A percentile compares a stretch with the other conserved stretches of the same genome.
These are phyloP conservation scores for Hanseniaspora vineae DNA, from an alignment of 805 yeast species.

Conservation along the genomic window DNA sequence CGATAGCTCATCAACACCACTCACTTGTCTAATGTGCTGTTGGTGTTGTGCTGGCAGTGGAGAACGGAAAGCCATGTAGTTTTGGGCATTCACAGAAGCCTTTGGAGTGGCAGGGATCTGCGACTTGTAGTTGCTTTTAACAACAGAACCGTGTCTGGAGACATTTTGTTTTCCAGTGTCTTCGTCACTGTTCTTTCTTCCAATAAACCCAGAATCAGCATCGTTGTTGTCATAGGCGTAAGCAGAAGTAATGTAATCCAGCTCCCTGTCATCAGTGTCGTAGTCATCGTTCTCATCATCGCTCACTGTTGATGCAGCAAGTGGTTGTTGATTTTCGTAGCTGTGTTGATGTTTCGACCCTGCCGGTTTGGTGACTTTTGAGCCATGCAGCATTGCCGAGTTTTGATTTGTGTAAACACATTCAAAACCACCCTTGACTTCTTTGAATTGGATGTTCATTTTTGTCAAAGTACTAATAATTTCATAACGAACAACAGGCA, in stretches of 20 bases:
- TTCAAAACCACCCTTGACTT: conserved; percentile 87
- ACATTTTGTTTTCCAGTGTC: conserved; percentile 4
- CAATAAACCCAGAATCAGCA: background rate
- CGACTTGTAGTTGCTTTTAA: conserved; percentile 19
- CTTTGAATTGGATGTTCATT: conserved; percentile 70
- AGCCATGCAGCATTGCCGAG: conserved; percentile 6
- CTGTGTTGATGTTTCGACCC: conserved; percentile 5
- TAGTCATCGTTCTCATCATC: background rate
- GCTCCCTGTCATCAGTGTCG: background rate
- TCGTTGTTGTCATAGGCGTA: background rate
- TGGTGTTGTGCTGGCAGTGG: conserved; percentile 12
- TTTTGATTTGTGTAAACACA: conserved; percentile 50
- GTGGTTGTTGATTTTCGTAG: background rate
- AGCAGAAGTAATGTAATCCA: background rate
- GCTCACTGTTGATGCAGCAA: too few relatives aligned
- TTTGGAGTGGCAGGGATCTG: conserved; percentile 44
- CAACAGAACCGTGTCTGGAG: conserved; percentile 15
- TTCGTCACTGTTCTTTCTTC: background rate
- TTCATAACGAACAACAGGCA: conserved; percentile 77
- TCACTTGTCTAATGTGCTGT: conserved; percentile 9
- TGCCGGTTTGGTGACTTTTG: too few relatives aligned
- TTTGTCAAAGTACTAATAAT: conserved; percentile 64
- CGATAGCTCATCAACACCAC: conserved; percentile 18
- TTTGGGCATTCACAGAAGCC: conserved; percentile 24
- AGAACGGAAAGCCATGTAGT: conserved; percentile 13